Base-by-base conservation (phyloP, 352 stramenopile species). In the Pythium grandisporangium region DNA sequence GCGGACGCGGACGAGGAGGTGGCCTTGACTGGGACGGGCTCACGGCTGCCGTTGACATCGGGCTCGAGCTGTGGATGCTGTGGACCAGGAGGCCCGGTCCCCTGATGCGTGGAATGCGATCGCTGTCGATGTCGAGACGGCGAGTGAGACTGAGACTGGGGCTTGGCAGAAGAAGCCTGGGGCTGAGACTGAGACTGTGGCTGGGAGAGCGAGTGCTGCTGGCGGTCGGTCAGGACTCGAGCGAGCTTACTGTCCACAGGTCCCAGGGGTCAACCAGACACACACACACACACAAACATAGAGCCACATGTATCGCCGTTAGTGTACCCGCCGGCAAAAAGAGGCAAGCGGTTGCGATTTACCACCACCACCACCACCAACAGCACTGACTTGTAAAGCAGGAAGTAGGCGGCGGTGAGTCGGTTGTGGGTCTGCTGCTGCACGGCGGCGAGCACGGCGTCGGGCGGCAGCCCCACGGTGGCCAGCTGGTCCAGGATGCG, bases 361-460 rank as follows among this genome's bases (percentile, higher is more conserved):
- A 24, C 12, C 37, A 30, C 6, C n/a, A 11, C 21, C n/a, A 14
- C 4, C 30, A 5, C 13, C 35, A 12, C 29, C 4, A 21, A 16
- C n/a, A 26, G 1, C 10, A 53, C 48, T 19, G 45, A 63, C 54
- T 60, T 70, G 51, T 79, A 66, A 4, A 94, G 52, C 23, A 95
- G 61, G 25, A 68, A 91, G 41, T 92, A 95, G 2, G 76, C 68
- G 2, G 83, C 64, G 1, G 83, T 94, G 32, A 79, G 42, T 2
- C 46, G 54, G 48, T 94, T 92, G 59, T 88, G 77, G 7, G 34
- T 48, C 21, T 78, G 70, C 23, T 68, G 53, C 11, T 56, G 32
- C 32, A 95, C 24, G 3, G 60, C 63, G 20, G 55, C 42, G 2
- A 66, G 34, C 16, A 95, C 56, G 1, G 56, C 56, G 17, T 48